Base-by-base conservation (phyloP, 208 protist species). In the Trypanosoma theileri region DNA sequence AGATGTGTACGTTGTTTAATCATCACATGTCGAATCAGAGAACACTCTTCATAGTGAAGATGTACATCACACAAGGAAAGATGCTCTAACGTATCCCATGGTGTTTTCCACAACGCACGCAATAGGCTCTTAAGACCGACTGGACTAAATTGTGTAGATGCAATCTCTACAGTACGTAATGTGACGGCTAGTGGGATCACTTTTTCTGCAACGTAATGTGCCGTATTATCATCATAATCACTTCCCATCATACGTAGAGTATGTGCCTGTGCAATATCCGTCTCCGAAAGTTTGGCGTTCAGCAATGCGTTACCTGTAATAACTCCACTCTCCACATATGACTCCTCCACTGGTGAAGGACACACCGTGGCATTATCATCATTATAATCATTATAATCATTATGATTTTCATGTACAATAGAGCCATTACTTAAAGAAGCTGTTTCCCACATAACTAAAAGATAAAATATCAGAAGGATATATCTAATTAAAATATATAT, bases 1-100 rank as follows among this genome's bases (percentile, higher is more conserved):
- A 86, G 26, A 4, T 17, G 41, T 14, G 44, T 42, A 28, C 57
- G 14, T 16, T 73, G 48, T 48, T 77, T 75, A 53, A 48, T 22
- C 24, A 66, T 57, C 1, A 79, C n/a, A 0, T 45, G 46, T 1
- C 40, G 26, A 24, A 82, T 42, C 16, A 70, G 11, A 12, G 26
- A 52, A 40, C 53, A 69, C 73, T 72, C 65, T 16, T 72, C 69
- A 58, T 19, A n/a, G 40, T 66, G 67, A 19, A 84, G 65, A 17
- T 58, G 56, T 14, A 74, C 54, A 45, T 79, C 66, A 41, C 51
- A 28, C 1, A 83, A 40, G 3, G 50, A 59, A 21, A 83, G 48
- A 3, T 66, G 22, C 70, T 64, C 54, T 14, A 75, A n/a, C 9
- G 16, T 50, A 6, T 59, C 57, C 54, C 56, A 45, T 19, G 63